A percentile compares a stretch with the other conserved stretches of the same genome.
phyloP scores from a whole-genome alignment of 1,284 basidiomycete species.

The Ganoderma meredithae region DNA sequence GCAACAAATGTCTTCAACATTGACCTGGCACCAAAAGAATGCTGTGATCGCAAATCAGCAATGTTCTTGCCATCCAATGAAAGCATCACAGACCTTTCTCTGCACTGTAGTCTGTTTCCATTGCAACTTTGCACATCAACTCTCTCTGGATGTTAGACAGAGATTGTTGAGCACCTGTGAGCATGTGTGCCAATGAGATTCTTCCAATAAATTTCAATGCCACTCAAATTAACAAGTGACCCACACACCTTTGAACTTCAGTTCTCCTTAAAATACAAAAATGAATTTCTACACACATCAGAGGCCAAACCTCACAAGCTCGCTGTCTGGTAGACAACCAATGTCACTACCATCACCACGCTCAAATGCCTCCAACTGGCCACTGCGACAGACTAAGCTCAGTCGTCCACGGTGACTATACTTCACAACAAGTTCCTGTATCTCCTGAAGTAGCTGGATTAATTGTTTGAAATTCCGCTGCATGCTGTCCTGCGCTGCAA shows the following conservation, averaged over 20 bases:
- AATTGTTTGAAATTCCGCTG: slow-evolving; percentile 43
- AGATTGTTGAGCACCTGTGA: not conserved
- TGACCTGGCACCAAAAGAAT: not conserved
- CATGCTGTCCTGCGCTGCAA: slow-evolving; percentile 43
- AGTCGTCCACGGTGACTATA: slow-evolving; percentile 53
- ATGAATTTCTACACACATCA: not conserved
- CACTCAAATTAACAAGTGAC: not conserved
- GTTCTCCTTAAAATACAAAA: not conserved
- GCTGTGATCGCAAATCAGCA: not conserved
- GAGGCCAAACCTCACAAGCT: slow-evolving; percentile 46
- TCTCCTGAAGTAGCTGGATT: slow-evolving; percentile 52
- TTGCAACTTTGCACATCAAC: not conserved
- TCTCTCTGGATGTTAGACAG: no score
- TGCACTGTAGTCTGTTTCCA: not conserved
- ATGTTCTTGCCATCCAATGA: not conserved
- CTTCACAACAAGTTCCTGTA: slow-evolving; percentile 50
- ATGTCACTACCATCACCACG: slow-evolving; percentile 38
- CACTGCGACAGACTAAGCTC: slow-evolving; percentile 27
- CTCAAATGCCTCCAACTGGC: slow-evolving; percentile 34
- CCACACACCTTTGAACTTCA: not conserved
- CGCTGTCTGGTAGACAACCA: slow-evolving; percentile 51
- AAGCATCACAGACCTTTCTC: not conserved
- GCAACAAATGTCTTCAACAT: not conserved
- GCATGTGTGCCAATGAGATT: not conserved
- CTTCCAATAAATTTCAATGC: not conserved